phyloP scores from a whole-genome alignment of 345 rosid species.

The Salix caprea region DNA sequence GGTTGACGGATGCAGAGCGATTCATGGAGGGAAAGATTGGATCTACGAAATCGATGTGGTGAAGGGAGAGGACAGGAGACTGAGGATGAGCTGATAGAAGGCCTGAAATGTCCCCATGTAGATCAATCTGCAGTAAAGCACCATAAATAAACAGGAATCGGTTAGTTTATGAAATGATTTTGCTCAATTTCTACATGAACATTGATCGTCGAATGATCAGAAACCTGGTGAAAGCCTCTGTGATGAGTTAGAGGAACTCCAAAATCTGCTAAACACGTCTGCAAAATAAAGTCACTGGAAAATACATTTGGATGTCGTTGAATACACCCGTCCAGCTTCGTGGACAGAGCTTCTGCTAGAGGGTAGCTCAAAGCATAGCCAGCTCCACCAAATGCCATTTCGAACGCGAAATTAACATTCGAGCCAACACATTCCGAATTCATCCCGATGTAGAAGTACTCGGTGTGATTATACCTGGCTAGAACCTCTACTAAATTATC shows the following conservation, averaged over 20 bases:
- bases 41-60: constrained; percentile 52
- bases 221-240: constrained; percentile 69
- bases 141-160: background rate
- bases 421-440: constrained; percentile 38
- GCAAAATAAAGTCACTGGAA: constrained; percentile 33
- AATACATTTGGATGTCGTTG: constrained; percentile 37
- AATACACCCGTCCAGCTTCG: constrained; percentile 43
- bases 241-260: constrained; percentile 38
- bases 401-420: constrained; percentile 38
- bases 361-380: constrained; percentile 66
- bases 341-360: constrained; percentile 37
- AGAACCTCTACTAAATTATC: constrained; percentile 49
- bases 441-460: constrained; percentile 46
- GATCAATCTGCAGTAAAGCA: constrained; percentile 44
- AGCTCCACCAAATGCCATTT: constrained; percentile 67
- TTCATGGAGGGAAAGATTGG: constrained; percentile 58
- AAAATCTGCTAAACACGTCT: constrained; percentile 47
- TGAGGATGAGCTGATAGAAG: constrained; percentile 61
- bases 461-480: constrained; percentile 47
- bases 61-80: constrained; percentile 48
- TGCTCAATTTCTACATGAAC: background rate
- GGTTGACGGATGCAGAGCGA: constrained; percentile 41
- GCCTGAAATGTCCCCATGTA: constrained; percentile 57
- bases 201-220: background rate
- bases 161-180: background rate